Percentiles rank a stretch among this genome's conserved stretches.
phyloP scores from a whole-genome alignment of 225 moss, liverwort and hornwort genomes.

The Asterella californica region DNA sequence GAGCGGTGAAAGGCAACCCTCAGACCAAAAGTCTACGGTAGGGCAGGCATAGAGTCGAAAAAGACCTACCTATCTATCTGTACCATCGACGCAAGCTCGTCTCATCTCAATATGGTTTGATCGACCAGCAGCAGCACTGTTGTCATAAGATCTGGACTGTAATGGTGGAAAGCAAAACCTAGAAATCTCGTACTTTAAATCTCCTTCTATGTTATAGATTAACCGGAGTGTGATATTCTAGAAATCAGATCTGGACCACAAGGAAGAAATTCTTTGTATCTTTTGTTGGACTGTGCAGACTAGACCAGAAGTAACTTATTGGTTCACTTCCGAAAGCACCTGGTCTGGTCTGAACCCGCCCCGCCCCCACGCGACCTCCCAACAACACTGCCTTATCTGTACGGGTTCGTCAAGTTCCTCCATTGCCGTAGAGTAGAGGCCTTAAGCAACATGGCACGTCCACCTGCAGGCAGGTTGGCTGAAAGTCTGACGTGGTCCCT shows the following conservation, averaged over 20 bases:
- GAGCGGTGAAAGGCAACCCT: not conserved
- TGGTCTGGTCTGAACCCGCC: conserved; percentile 1
- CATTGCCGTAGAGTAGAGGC: not conserved
- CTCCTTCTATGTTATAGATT: too few species aligned
- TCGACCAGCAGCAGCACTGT: conserved; percentile 4
- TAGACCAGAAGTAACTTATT: not conserved
- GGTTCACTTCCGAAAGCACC: not conserved
- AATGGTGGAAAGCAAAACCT: not conserved
- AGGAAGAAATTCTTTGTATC: not conserved
- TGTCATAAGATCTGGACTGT: not conserved
- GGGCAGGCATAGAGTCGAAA: not conserved
- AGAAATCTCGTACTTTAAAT: not conserved
- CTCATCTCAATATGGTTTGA: not conserved
- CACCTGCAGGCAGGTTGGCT: not conserved
- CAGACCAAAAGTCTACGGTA: not conserved
- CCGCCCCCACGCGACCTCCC: too few species aligned
- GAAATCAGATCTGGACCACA: not conserved
- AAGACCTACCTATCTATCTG: not conserved
- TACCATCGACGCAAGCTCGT: not conserved
- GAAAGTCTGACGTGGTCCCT: not conserved
- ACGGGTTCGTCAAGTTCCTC: not conserved
- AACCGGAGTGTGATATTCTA: too few species aligned
- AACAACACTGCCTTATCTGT: not conserved
- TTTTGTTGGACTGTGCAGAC: not conserved
- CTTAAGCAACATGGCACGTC: conserved; percentile 1